A percentile compares a stretch with the other conserved stretches of the same genome.
Evolutionary conservation across 345 rosid species (phyloP).

Genomic region (Rubroshorea leprosula): DNA sequence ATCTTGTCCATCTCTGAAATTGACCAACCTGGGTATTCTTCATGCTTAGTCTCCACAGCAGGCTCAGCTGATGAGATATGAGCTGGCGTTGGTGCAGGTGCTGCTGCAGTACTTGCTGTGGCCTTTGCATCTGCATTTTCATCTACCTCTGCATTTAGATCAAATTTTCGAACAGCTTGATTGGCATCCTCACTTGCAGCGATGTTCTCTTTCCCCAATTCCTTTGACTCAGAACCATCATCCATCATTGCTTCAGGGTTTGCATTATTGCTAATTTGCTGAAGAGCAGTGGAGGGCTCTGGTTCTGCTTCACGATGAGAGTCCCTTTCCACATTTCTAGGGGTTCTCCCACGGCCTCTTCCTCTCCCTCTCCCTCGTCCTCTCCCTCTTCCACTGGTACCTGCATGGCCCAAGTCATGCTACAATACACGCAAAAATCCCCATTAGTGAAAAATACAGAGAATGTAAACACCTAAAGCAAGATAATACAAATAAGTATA

Average conservation of each 20-base stretch:
- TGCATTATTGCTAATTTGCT: conserved; percentile 19
- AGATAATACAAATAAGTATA: background rate
- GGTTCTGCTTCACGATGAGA: conserved; percentile 58
- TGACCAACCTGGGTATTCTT: conserved; percentile 91
- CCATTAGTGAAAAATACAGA: too few relatives aligned
- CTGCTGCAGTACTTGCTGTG: conserved; percentile 3
- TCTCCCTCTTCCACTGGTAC: conserved; percentile 81
- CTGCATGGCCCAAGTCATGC: conserved; percentile 29
- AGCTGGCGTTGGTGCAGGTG: conserved; percentile 1
- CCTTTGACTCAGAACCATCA: conserved; percentile 41
- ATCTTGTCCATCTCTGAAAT: conserved; percentile 78
- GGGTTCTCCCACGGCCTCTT: conserved; percentile 85
- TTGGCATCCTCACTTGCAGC: conserved; percentile 36
- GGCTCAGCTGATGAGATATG: conserved; percentile 23
- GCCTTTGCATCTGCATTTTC: conserved; percentile 41
- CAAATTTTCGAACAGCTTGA: conserved; percentile 57
- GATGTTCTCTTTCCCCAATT: conserved; percentile 31
- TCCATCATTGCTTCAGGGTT: conserved; percentile 30
- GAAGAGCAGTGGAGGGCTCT: conserved; percentile 34
- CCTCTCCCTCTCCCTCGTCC: conserved; percentile 98
- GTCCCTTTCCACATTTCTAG: conserved; percentile 59
- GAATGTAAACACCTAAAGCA: too few relatives aligned
- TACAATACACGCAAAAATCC: background rate
- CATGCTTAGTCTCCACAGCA: conserved; percentile 39
- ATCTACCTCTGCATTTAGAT: conserved; percentile 62